Evolutionary conservation across 2,329 filamentous ascomycete genomes (phyloP).

Genomic region (Paecilomyces sp.): DNA sequence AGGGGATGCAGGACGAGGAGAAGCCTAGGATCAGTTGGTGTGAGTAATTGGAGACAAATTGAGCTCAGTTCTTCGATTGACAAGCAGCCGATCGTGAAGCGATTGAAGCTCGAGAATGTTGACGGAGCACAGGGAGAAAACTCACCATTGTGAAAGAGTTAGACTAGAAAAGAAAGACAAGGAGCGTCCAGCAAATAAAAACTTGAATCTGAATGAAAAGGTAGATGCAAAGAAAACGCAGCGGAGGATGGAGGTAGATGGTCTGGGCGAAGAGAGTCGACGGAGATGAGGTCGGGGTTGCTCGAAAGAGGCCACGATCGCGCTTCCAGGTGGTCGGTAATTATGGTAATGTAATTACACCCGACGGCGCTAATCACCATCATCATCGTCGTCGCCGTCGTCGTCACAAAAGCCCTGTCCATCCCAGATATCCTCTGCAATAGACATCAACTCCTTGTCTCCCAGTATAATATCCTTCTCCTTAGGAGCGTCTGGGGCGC

Average conservation of each 20-base stretch:
- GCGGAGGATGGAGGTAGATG: not conserved
- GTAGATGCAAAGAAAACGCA: not conserved
- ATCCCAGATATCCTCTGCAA: too few species aligned
- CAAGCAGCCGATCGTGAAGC: not conserved
- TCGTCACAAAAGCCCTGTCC: too few species aligned
- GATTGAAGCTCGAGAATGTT: not conserved
- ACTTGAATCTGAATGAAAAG: not conserved
- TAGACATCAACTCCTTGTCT: too few species aligned
- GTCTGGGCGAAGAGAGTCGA: not conserved
- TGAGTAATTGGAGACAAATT: not conserved
- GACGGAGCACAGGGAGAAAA: not conserved
- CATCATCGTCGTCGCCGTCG: too few species aligned
- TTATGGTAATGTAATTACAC: not conserved
- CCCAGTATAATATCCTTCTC: too few species aligned
- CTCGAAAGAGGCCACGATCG: conserved; percentile 8
- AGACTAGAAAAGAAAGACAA: not conserved
- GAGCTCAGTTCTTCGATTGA: not conserved
- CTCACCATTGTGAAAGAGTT: conserved; percentile 1
- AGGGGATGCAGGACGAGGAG: conserved; percentile 35
- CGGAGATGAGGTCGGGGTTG: not conserved
- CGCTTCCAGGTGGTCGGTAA: conserved; percentile 1
- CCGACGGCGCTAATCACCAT: too few species aligned
- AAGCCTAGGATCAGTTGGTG: conserved; percentile 20
- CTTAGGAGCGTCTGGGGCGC: too few species aligned
- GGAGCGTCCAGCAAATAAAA: not conserved